Evolutionary conservation across 768 basidiomycete species (phyloP).

Genomic region (Lentinula lateritia): DNA sequence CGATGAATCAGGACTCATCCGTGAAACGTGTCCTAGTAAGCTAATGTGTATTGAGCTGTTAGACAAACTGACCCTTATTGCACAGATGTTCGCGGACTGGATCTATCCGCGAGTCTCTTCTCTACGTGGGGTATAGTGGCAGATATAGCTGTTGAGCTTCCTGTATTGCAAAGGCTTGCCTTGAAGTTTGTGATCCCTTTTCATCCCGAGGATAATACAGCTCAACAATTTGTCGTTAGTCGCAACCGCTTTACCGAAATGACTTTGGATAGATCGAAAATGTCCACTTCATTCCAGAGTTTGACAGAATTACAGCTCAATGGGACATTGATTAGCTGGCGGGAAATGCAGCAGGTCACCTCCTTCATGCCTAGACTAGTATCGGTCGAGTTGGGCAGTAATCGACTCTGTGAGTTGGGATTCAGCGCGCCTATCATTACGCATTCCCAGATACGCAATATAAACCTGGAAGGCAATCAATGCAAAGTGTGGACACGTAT

Average conservation of each 20-base stretch:
- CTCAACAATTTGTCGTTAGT: constrained; percentile 33
- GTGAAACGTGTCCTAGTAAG: constrained; percentile 65
- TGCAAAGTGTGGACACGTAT: constrained; percentile 52
- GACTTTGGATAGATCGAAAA: constrained; percentile 22
- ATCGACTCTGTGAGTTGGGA: constrained; percentile 39
- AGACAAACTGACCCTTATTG: constrained; percentile 8
- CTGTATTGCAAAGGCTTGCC: constrained; percentile 54
- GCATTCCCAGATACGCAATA: constrained; percentile 30
- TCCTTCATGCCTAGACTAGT: constrained; percentile 48
- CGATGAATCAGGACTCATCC: constrained; percentile 47
- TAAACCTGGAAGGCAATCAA: constrained; percentile 72
- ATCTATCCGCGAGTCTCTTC: constrained; percentile 75
- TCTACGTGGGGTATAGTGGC: constrained; percentile 67
- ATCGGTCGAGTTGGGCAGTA: constrained; percentile 68
- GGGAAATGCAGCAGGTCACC: constrained; percentile 49
- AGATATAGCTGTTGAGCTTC: constrained; percentile 56
- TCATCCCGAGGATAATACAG: constrained; percentile 7
- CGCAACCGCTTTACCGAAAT: constrained; percentile 54
- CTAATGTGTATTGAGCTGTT: constrained; percentile 9
- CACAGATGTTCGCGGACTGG: constrained; percentile 71
- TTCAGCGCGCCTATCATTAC: not conserved
- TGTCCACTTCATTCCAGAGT: constrained; percentile 38
- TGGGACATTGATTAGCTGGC: constrained; percentile 67
- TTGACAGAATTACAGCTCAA: constrained; percentile 71
- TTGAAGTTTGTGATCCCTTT: constrained; percentile 61